Evolutionary conservation across 2,329 filamentous ascomycete genomes (phyloP), one percentile per base, ranked within the genome.

Genomic region (Chrysosphaeria jannelii): DNA sequence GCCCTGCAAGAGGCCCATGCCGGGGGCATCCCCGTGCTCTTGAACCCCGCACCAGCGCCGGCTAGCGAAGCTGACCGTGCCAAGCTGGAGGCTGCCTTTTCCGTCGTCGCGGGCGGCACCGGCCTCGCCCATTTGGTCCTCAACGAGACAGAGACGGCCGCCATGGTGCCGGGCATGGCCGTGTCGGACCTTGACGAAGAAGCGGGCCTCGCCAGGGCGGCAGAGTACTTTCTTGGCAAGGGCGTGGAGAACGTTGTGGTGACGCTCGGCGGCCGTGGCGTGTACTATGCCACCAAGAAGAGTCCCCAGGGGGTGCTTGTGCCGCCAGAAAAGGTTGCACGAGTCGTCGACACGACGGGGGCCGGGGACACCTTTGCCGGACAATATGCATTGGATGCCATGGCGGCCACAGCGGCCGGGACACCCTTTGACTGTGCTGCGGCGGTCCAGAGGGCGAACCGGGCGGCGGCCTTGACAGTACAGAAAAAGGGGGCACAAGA

Each of bases 291-390:
- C 25, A 57, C 50, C 11, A 44, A 14, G 18, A 44, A 45, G 12
- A 19, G 13, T 8, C 21, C 29, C 3, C 35, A 34, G 20, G 48
- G 47, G 24, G 52, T 48, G 2, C 36, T 63, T 31, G 43, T 78
- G 4, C 41, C 47, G 3, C 75, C 72, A 0, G 53, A 59, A 30
- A 68, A 70, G 42, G 30, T 32, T 6, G 68, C 75, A 4, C 45
- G 41, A 11, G 81, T 93, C 2, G 62, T 91, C 4, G 81, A 93
- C 41, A 93, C 81, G 1, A 93, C 81, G 6, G 81, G 71, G 2
- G 85, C 85, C 5, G 81, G 81, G 0, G 81, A 93, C 41, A 91
- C 81, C 0, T 91, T 91, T 45, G 74, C 88, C 5, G 81, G 85
- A 2, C 70, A 63, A 12, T 89, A 90, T 40, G 71, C 75, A 3